Percentiles rank a stretch among this genome's conserved stretches.
Conservation (phyloP, 2,329 filamentous ascomycete genomes). For the Ophiostoma quercus region DNA sequence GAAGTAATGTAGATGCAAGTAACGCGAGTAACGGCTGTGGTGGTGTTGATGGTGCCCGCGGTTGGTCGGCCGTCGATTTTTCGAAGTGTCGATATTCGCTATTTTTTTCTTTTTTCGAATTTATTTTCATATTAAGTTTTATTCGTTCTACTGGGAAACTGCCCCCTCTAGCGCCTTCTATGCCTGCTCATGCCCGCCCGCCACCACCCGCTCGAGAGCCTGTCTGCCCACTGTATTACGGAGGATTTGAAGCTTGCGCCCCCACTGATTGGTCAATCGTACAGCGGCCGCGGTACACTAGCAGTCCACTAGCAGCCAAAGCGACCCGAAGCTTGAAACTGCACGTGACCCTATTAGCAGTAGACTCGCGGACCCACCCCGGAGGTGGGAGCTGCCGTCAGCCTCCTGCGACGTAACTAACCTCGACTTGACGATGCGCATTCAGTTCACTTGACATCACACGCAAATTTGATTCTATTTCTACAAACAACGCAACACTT, state of each 20-base stretch:
- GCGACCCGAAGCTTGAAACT: background rate
- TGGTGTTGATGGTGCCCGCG: constrained; percentile 3
- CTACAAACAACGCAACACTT: background rate
- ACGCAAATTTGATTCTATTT: background rate
- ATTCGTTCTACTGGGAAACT: constrained; percentile 14
- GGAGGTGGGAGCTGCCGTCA: constrained; percentile 14
- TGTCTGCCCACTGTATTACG: constrained; percentile 1
- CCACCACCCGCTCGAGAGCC: background rate
- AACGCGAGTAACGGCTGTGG: background rate
- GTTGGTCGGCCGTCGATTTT: constrained; percentile 15
- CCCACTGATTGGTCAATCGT: constrained; percentile 24
- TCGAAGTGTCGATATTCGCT: constrained; percentile 17
- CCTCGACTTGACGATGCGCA: background rate
- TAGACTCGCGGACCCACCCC: background rate
- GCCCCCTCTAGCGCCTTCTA: background rate
- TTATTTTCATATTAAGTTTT: constrained; percentile 18
- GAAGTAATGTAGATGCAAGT: background rate
- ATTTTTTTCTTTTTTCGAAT: constrained; percentile 3
- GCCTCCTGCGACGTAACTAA: constrained; percentile 13
- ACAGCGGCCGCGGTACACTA: background rate
- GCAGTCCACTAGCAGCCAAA: background rate
- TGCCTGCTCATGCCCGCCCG: background rate
- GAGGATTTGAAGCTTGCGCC: constrained; percentile 2
- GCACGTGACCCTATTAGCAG: constrained; percentile 11
- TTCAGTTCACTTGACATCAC: background rate